Percentiles rank a stretch among this genome's conserved stretches.
Conservation (phyloP, 352 stramenopile species). For the Phytophthora pluvialis region DNA sequence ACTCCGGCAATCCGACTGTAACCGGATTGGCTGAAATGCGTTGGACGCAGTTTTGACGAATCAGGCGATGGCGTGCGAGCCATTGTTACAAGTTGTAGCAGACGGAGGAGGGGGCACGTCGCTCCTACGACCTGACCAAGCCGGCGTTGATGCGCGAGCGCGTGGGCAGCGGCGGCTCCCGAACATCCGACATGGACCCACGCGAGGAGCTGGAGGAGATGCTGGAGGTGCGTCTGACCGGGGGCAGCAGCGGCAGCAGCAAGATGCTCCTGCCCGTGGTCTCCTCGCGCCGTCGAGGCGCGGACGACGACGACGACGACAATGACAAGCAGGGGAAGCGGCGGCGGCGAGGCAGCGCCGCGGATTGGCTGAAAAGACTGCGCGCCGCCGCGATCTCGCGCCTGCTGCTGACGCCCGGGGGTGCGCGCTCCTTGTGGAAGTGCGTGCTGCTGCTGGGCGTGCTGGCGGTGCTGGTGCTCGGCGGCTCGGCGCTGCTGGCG, state of each 20-base stretch:
- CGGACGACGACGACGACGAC: constrained; percentile 31
- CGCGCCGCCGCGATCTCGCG: constrained; percentile 5
- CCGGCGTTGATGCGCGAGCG: constrained; percentile 32
- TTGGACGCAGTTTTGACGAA: not conserved
- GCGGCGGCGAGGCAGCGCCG: not conserved
- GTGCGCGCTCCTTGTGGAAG: constrained; percentile 19
- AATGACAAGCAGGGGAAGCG: constrained; percentile 40
- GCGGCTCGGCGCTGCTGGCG: constrained; percentile 30
- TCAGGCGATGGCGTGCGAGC: not conserved
- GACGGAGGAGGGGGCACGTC: no score
- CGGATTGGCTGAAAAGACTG: constrained; percentile 18
- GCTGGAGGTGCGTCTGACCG: constrained; percentile 20
- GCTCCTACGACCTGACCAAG: constrained; percentile 9
- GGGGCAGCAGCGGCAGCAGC: constrained; percentile 20
- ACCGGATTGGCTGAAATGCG: not conserved
- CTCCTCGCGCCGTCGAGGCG: constrained; percentile 13
- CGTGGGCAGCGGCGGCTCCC: constrained; percentile 26
- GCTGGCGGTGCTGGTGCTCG: constrained; percentile 38
- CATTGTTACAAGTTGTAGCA: not conserved
- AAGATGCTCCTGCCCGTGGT: constrained; percentile 36
- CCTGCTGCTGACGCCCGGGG: constrained; percentile 5
- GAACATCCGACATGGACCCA: constrained; percentile 25
- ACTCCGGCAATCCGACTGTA: not conserved
- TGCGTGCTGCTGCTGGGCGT: constrained; percentile 19
- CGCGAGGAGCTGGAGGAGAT: constrained; percentile 23